Percentiles rank a stretch among this genome's conserved stretches.
phyloP scores from a whole-genome alignment of 495 filamentous ascomycete species.

The Penicillium ochrochloron region DNA sequence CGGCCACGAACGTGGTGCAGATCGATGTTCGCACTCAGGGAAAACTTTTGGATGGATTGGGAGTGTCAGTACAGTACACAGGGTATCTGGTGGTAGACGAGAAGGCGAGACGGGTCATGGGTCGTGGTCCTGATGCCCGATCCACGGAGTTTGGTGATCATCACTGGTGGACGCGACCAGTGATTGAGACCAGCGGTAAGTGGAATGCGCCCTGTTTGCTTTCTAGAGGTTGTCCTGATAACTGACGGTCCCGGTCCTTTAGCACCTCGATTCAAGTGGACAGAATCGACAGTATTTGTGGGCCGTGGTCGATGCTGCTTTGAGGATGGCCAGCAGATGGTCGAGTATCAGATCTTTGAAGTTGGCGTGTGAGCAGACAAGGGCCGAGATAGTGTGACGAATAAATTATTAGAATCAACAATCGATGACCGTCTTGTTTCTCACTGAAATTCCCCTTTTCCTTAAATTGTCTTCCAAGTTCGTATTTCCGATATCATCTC shows the following conservation, averaged over 20 bases:
- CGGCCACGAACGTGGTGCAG: background rate
- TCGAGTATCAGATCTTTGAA: conserved; percentile 1
- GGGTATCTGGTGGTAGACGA: background rate
- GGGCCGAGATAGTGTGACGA: background rate
- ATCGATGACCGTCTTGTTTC: background rate
- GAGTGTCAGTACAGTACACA: background rate
- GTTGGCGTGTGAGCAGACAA: background rate
- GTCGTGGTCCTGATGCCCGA: background rate
- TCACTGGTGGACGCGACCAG: background rate
- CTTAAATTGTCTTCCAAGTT: background rate
- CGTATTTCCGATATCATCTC: background rate
- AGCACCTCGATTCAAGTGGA: conserved; percentile 1
- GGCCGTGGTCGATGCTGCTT: background rate
- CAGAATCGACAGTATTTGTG: background rate
- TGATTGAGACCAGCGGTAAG: background rate
- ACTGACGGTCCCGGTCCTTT: background rate
- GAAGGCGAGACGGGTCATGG: background rate
- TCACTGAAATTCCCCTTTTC: background rate
- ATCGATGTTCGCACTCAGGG: background rate
- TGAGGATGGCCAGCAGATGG: background rate
- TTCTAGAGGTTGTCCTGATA: background rate
- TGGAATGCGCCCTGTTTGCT: background rate
- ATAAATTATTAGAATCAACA: background rate
- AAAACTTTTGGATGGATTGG: background rate
- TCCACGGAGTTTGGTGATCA: background rate